These are phyloP conservation scores for Cercophora scortea DNA, from an alignment of 495 filamentous ascomycete species.

Conservation along the genomic window DNA sequence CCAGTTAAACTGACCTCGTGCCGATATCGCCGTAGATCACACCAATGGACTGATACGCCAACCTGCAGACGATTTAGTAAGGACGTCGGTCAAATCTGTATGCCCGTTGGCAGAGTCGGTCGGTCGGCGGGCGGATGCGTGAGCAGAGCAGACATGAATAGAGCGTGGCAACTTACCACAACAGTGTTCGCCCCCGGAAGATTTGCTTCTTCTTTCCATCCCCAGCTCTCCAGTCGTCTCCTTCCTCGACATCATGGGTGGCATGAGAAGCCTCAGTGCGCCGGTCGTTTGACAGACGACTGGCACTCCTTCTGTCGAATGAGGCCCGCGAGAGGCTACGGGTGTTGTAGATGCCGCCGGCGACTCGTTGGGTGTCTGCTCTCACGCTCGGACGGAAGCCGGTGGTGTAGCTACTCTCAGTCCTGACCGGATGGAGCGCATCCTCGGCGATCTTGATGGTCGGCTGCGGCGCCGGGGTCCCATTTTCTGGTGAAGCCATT, in stretches of 20 bases:
- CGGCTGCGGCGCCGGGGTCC: background rate
- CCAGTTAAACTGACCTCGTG: slow-evolving; percentile 35
- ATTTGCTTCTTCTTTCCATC: slow-evolving; percentile 34
- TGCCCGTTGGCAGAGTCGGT: too few species aligned
- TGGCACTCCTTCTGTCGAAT: slow-evolving; percentile 16
- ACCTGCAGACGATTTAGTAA: slow-evolving; percentile 10
- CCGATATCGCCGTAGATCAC: slow-evolving; percentile 76
- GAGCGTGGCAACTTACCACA: slow-evolving; percentile 23
- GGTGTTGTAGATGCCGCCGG: slow-evolving; percentile 34
- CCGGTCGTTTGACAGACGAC: slow-evolving; percentile 15
- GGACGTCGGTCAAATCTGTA: too few species aligned
- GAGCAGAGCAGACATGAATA: background rate
- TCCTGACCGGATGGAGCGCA: slow-evolving; percentile 1
- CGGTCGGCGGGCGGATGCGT: too few species aligned
- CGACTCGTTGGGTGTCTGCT: background rate
- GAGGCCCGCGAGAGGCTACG: slow-evolving; percentile 23
- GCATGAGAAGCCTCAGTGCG: slow-evolving; percentile 9
- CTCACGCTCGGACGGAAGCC: background rate
- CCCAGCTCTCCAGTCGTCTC: slow-evolving; percentile 28
- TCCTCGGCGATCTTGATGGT: slow-evolving; percentile 8
- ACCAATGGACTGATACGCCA: slow-evolving; percentile 63
- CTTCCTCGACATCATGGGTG: slow-evolving; percentile 26
- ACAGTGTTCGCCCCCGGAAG: slow-evolving; percentile 32
- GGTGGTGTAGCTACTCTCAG: slow-evolving; percentile 1
- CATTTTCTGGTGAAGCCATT: background rate